Conservation (phyloP, 2,329 filamentous ascomycete species). For the Chrysoporthe deuterocubensis region DNA sequence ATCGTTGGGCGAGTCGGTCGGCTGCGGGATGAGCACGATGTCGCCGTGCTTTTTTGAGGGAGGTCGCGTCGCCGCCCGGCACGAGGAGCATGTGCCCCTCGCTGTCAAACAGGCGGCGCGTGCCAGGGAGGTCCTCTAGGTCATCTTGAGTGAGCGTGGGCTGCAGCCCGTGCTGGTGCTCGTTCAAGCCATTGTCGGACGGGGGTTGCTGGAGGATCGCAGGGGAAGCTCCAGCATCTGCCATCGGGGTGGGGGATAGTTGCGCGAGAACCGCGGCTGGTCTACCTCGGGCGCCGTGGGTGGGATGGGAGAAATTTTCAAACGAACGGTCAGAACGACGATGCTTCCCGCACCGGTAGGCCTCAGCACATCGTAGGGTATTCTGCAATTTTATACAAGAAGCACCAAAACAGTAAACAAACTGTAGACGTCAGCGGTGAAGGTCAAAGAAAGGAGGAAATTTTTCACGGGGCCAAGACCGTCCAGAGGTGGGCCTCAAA, state of each 20-base stretch:
- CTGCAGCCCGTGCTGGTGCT: conserved; percentile 19
- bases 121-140: conserved; percentile 27
- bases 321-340: conserved; percentile 10
- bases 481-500: conserved; percentile 17
- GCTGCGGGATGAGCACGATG: conserved; percentile 56
- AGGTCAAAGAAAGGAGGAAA: conserved; percentile 19
- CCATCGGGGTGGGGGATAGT: conserved; percentile 25
- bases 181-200: conserved; percentile 24
- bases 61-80: conserved; percentile 24
- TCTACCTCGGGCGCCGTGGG: conserved; percentile 7
- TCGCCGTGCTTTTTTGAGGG: conserved; percentile 40
- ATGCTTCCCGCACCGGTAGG: conserved; percentile 29
- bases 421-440: conserved; percentile 10
- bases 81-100: conserved; percentile 27
- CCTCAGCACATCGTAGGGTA: conserved; percentile 29
- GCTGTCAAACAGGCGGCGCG: conserved; percentile 28
- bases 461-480: conserved; percentile 21
- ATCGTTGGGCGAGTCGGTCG: conserved; percentile 56
- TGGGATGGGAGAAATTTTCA: neutral
- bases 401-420: neutral
- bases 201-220: conserved; percentile 20
- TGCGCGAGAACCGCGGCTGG: conserved; percentile 18
- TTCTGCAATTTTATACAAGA: neutral
- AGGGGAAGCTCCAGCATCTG: conserved; percentile 23
- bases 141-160: conserved; percentile 29